Base-by-base conservation (phyloP, 2,329 filamentous ascomycete species). In the Monilinia fructicola region DNA sequence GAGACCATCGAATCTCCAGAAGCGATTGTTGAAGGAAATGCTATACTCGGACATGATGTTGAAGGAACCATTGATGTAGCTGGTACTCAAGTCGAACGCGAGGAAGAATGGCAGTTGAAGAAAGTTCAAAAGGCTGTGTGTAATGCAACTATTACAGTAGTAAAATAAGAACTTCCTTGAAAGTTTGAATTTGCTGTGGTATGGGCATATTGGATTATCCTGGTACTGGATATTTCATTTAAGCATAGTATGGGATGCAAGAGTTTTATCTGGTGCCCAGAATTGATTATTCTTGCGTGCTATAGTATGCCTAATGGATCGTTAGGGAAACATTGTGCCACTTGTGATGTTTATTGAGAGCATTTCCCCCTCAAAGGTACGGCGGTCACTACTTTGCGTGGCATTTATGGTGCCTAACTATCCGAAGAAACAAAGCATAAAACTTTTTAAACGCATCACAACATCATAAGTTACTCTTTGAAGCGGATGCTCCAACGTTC, bases 41-140 rank as follows among this genome's bases (percentile, higher is more conserved):
- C 77, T 6, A 76, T 81, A 40, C 65, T 78, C 23, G 74, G 77
- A 9, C 59, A 75, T 64, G 67, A 73, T 54, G 80, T 79, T 68
- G 77, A 80, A 67, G 78, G 74, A 14, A 74, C 81, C 26, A 71
- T 81, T 65, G 78, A 77, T 64, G 76, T 77, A 3, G 79, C 79
- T 7, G 79, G 79, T 7, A 69, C 78, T 44, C 76, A 77, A 31
- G 76, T 79, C 26, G 65, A 75, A 50, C 76, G 78, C 4, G 79
- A 79, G 78, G 69, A 75, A 40, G 75, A 76, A 59, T 76, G 73
- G 59, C 70, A 77, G 7, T 66, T 79, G 54, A 76, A 78, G 9
- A 73, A 70, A 28, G 79, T 80, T 65, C 77, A 78, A 64, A 71
- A 67, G 40, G 74, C 79, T 9, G 77, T 79, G 3, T 59, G 76